Evolutionary conservation across 202 grass and related monocot species (phyloP).

Genomic region (Panicum virgatum): DNA sequence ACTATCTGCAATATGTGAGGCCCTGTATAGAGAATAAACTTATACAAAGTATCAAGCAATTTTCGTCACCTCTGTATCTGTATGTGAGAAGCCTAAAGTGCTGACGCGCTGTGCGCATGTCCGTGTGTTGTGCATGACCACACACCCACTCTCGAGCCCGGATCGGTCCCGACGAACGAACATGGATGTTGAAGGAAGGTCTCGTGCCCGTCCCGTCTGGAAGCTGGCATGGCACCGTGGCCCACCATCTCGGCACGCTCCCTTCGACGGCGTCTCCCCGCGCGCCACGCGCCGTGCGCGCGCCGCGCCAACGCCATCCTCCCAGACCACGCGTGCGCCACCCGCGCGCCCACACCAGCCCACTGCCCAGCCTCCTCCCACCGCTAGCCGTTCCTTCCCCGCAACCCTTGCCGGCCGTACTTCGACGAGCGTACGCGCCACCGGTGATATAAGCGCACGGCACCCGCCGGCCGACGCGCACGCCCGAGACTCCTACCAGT

Average conservation of each 20-base stretch:
- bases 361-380: not conserved
- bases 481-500: too few species aligned
- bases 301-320: not conserved
- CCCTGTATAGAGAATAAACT: too few species aligned
- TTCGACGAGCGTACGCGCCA: not conserved
- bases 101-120: not conserved
- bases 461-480: not conserved
- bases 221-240: not conserved
- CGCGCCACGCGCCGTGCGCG: conserved; percentile 31
- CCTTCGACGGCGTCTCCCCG: not conserved
- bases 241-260: conserved; percentile 26
- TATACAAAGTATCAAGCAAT: too few species aligned
- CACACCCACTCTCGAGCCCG: too few species aligned
- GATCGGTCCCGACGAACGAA: not conserved
- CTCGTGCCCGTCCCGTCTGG: not conserved
- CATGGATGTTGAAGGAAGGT: not conserved
- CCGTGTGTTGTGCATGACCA: too few species aligned
- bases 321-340: conserved; percentile 38
- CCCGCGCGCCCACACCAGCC: conserved; percentile 11
- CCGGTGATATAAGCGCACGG: conserved; percentile 10
- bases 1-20: too few species aligned
- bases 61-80: too few species aligned
- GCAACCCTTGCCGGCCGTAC: not conserved
- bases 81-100: not conserved
- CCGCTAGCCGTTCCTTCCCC: not conserved